Evolutionary conservation across 352 stramenopile species (phyloP), one percentile per base, ranked within the genome.

Genomic region (Thraustochytrium striatum): DNA sequence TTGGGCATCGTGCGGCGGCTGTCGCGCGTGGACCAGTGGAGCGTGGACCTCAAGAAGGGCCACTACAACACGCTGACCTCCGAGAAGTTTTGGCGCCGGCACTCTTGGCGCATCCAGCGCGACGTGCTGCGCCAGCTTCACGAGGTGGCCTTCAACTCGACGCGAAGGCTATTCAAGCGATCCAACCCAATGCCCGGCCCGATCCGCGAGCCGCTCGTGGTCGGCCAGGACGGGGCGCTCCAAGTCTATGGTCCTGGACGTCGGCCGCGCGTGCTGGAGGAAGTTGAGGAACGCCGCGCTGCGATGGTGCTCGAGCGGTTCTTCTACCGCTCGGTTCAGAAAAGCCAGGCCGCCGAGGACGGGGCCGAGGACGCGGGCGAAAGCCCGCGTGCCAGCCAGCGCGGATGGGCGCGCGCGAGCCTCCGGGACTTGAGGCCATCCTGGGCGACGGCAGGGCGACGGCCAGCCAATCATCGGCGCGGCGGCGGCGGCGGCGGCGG

Each of bases 131-230:
- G 32, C 3, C 69, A 79, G 33, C 39, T 79, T 21, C 69, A 79
- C 55, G 69, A 79, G 39, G 55, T 65, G 35, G 25, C 72, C 30
- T 13, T 79, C 69, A 58, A n/a, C 0, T 79, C 25, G 38, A 3
- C 39, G 44, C 13, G 11, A 2, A 7, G 72, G 8, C 62, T 28
- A 7, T 55, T 79, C 30, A 0, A 41, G 16, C 35, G 21, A 9
- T 21, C 50, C 9, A 73, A 58, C 28, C 7, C 44, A 21, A 19
- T 28, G 1, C 69, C 39, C 13, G 50, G 52, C n/a, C 55, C 38
- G 47, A 69, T 79, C 35, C 39, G 69, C 13, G 50, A 79, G 55
- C 69, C 69, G 69, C 50, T 79, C 30, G 69, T 79, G n/a, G n/a
- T n/a, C 3, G 33, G 28, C 3, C 33, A 7, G 8, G 69, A 52